Evolutionary conservation across 495 filamentous ascomycete genomes (phyloP).

Genomic region (Clohesyomyces aquaticus): DNA sequence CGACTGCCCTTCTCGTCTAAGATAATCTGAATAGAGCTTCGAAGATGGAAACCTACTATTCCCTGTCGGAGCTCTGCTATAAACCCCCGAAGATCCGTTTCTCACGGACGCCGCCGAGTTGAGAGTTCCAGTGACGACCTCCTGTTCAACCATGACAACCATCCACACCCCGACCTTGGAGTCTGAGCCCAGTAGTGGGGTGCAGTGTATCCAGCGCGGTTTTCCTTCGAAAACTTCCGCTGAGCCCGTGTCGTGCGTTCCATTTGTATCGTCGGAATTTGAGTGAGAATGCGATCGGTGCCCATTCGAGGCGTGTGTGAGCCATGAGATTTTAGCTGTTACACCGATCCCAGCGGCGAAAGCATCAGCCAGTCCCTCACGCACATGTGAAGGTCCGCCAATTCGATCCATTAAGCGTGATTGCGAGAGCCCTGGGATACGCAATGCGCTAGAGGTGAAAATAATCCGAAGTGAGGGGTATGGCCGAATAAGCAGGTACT

Average conservation of each 20-base stretch:
- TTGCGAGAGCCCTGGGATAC: conserved; percentile 49
- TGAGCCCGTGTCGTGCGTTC: neutral
- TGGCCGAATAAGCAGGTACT: conserved; percentile 50
- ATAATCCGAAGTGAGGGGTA: conserved; percentile 51
- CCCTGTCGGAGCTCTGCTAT: neutral
- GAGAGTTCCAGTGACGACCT: conserved; percentile 43
- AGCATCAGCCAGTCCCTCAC: conserved; percentile 45
- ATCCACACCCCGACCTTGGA: conserved; percentile 67
- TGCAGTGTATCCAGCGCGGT: conserved; percentile 65
- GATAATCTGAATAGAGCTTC: conserved; percentile 47
- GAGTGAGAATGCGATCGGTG: conserved; percentile 9
- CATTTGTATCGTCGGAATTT: neutral
- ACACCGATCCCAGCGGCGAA: conserved; percentile 44
- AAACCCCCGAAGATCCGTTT: neutral
- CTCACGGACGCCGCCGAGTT: conserved; percentile 6
- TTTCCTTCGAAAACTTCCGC: conserved; percentile 33
- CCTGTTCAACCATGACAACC: conserved; percentile 63
- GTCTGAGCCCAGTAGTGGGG: conserved; percentile 61
- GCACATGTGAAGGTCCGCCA: conserved; percentile 45
- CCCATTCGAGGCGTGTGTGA: conserved; percentile 26
- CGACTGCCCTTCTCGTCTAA: conserved; percentile 35
- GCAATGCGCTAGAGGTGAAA: conserved; percentile 48
- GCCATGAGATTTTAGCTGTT: conserved; percentile 48
- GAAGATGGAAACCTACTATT: conserved; percentile 35
- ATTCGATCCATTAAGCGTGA: conserved; percentile 47